Evolutionary conservation across 495 filamentous ascomycete species (phyloP), one percentile per base, ranked within the genome.

Genomic region (Pseudotulostoma volvatum): DNA sequence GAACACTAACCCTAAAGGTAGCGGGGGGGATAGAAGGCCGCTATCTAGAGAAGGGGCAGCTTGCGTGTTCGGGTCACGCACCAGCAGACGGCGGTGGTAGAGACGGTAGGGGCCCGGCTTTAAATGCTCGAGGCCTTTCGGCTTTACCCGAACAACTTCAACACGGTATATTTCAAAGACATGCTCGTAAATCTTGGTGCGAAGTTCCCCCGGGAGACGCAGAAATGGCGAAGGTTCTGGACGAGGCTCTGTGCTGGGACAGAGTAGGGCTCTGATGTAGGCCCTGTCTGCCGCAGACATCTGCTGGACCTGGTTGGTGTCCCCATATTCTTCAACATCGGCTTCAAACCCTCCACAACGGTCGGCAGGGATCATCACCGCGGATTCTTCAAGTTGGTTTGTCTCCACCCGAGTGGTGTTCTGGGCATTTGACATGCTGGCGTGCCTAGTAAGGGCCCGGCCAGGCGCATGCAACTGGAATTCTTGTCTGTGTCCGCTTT

Each of bases 131-230:
- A 4, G 1, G 1, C 18, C 2, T 17, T 35, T 36, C 13, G 39
- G 14, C 31, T 41, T 41, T 9, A 2, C 16, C 2, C 44, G 43
- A 16, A 41, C 0, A 9, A 52, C 44, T 16, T 45, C 35, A 9
- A 46, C 40, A 5, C 40, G 37, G 19, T 38, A 33, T 7, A 31
- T 19, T 9, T 23, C 18, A 17, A 49, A 49, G 7, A 52, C 36
- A n/a, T 44, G 31, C 3, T 39, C 31, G 13, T 49, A 28, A 11
- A 28, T 45, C n/a, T 44, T 36, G 32, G 28, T 39, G 1, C 47
- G 40, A 3, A 50, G 32, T 13, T 46, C 44, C 1, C 34, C n/a
- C 2, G 47, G 47, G 13, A 50, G 44, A 20, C 30, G 5, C 42
- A 45, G 28, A 31, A 38, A 28, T 11, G 9, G 5, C 3, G 36